Base-by-base conservation (phyloP, 805 yeast genomes). In the Torulaspora quercuum region DNA sequence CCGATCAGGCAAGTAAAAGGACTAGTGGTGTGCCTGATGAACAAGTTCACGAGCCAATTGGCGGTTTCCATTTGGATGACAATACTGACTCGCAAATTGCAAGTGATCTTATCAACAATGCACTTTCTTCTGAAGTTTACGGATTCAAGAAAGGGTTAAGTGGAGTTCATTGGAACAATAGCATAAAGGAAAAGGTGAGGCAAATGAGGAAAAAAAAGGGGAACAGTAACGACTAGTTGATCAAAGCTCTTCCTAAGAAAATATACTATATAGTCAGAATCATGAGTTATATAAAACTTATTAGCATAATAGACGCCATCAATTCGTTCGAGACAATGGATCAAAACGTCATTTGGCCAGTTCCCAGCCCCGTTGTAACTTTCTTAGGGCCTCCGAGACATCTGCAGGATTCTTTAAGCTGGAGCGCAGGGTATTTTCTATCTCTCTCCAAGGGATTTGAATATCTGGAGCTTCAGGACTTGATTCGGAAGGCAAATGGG, bases 91-190 rank as follows among this genome's bases (percentile, higher is more conserved):
- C 39, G 3, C 31, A 36, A 18, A 44, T 41, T 27, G 48, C 53
- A 7, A 48, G 46, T 10, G 58, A 53, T 10, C 52, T 56, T 27
- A 45, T 59, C 3, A 46, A 57, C 26, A 67, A 60, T 25, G 53
- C 63, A 3, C 44, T 65, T 12, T 57, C 68, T 47, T 63, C 68
- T 2, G 73, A 68, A 34, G 56, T 63, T 11, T 67, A 68, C 39
- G 73, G 71, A 6, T 68, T 69, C 39, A 65, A 60, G 35, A 64
- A 61, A 37, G 59, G 61, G 16, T 37, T 67, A 3, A 64, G 70
- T 4, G 81, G 82, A 3, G 79, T 76, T 8, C 74, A 70, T 35
- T 78, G 84, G 84, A 78, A 78, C 53, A 75, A 72, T 44, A 74
- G 71, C 50, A 65, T 78, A 25, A 71, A 77, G 35, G 73, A 68